Evolutionary conservation across 2,329 filamentous ascomycete species (phyloP), one percentile per base, ranked within the genome.

Genomic region (Beauveria varroae): DNA sequence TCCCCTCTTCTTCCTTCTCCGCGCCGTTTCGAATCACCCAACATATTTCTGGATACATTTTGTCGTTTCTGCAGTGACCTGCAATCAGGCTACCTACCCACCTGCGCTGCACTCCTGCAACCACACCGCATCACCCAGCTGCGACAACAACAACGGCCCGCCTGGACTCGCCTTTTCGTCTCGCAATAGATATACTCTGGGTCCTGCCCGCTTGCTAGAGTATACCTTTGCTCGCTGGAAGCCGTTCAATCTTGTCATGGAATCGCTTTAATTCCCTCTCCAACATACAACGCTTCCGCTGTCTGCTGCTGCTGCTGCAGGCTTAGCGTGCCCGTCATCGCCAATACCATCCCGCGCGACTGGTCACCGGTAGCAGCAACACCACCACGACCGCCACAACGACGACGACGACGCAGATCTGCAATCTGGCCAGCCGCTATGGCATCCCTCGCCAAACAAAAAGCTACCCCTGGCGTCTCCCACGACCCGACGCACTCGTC

Each of bases 401-500:
- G 44, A 14, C 28, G 20, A 5, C 53, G 26, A 16, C 43, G 4
- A 14, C 55, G 22, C 44, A 41, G 55, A 57, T 57, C 57, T 30
- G 9, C 30, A 43, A 20, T 30, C 50, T n/a, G 24, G 30, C 43
- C 43, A 37, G 34, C 12, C 41, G 51, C 30, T 37, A 55, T 61
- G 52, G 59, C 52, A n/a, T 55, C 50, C 12, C 24, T 58, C 34
- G n/a, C 22, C 46, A 37, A 43, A 22, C 49, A 37, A 40, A 59
- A n/a, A 49, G 18, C 47, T n/a, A 10, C 55, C 20, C 6, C 57
- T 28, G 28, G 34, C n/a, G 26, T 30, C 26, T 55, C 26, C n/a
- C 41, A 41, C 26, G 50, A 44, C 43, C 41, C 55, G 44, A 28
- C 55, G 20, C 59, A 44, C 26, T 46, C 43, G 47, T 30, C 75